Evolutionary conservation across 257 asterid genomes (phyloP), one percentile per base, ranked within the genome.

Genomic region (Solanum appendiculatum): DNA sequence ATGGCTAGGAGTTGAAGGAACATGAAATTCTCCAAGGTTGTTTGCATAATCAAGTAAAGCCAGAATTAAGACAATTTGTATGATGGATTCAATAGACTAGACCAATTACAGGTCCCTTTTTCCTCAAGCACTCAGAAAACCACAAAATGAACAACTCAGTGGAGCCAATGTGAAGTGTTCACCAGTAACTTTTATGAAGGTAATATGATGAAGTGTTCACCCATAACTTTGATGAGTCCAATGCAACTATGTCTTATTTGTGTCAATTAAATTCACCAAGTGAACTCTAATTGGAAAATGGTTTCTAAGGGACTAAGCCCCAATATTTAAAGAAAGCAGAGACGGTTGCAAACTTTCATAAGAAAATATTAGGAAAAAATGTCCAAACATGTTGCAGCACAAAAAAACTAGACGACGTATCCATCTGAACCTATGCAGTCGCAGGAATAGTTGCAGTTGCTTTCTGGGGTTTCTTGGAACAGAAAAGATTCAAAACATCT

Each of bases 401-500:
- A 87, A 70, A 78, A 86, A 91, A 93, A 88, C 86, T 64, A 85
- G 83, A 58, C 5, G 27, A 60, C 27, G 70, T 86, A 92, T 86
- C 91, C 86, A 63, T 75, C 82, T 44, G 84, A 89, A 66, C 87
- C 92, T 91, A 93, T 48, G 89, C 90, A 36, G 92, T 82, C 31
- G 87, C 89, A 86, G 86, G 90, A 69, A 82, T 70, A 60, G 88
- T 83, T 70, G 87, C 54, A 42, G 90, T 74, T 80, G 29, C 82
- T 64, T 68, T 88, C 81, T 88, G 86, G 72, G 91, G 86, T 87
- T 88, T 88, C 90, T 54, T 81, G 86, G 93, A 90, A 84, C 80
- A 90, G 42, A 94, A 93, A 80, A 93, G 92, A 91, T 91, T 90
- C 93, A 95, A 84, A 86, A 97, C 94, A 90, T 92, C 98, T 15